These are phyloP conservation scores for Coprinellus micaceus DNA, from an alignment of 768 basidiomycete genomes.

Conservation along the genomic window DNA sequence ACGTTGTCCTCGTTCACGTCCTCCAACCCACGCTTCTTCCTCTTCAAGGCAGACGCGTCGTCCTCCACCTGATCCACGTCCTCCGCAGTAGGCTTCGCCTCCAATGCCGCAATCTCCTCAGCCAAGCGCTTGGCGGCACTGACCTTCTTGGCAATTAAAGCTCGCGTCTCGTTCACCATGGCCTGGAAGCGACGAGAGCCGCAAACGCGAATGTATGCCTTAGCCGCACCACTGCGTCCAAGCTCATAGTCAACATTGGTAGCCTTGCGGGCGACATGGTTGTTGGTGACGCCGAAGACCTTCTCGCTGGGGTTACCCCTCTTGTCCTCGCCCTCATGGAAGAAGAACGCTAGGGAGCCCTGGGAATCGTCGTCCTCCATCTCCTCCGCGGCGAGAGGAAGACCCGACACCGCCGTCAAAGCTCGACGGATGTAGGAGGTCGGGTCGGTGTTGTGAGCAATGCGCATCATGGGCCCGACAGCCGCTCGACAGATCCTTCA, in stretches of 20 bases:
- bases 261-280: slow-evolving; percentile 12
- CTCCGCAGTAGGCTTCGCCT: not conserved
- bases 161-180: slow-evolving; percentile 6
- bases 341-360: slow-evolving; percentile 28
- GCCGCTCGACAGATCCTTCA: slow-evolving; percentile 26
- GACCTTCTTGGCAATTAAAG: not conserved
- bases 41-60: not conserved
- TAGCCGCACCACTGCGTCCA: slow-evolving; percentile 13
- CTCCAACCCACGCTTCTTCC: not conserved
- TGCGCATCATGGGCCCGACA: slow-evolving; percentile 23
- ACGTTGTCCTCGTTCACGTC: not conserved
- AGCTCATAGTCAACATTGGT: slow-evolving; percentile 21
- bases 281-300: slow-evolving; percentile 13
- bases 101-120: not conserved
- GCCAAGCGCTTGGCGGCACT: not conserved
- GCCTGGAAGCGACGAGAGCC: slow-evolving; percentile 12
- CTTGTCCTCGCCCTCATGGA: slow-evolving; percentile 24
- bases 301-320: slow-evolving; percentile 9
- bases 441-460: slow-evolving; percentile 16
- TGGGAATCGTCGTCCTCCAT: slow-evolving; percentile 22
- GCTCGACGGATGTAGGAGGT: slow-evolving; percentile 18
- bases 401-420: slow-evolving; percentile 25
- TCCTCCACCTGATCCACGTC: not conserved
- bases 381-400: slow-evolving; percentile 21
- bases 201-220: slow-evolving; percentile 13